These are phyloP conservation scores for Sporothrix dimorphospora DNA, from an alignment of 2,329 filamentous ascomycete genomes.

Conservation along the genomic window DNA sequence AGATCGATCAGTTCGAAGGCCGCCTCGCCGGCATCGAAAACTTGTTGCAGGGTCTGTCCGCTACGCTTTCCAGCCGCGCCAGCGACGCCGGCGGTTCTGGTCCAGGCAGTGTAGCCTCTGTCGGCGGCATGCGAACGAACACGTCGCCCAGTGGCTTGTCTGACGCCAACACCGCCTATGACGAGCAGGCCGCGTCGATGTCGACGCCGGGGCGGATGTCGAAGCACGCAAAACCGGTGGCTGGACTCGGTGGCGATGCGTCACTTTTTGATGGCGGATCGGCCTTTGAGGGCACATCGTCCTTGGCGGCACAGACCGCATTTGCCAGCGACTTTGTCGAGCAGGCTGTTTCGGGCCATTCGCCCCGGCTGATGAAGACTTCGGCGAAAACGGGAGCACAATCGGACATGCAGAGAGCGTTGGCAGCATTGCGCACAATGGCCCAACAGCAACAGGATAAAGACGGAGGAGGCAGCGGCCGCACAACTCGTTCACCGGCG, in stretches of 20 bases:
- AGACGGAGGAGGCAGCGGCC: background rate
- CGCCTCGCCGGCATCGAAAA: background rate
- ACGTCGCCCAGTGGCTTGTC: background rate
- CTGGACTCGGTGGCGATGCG: background rate
- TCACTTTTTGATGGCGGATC: background rate
- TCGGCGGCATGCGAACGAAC: background rate
- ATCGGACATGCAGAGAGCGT: slow-evolving; percentile 54
- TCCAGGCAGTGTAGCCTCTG: background rate
- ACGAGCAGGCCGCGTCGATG: background rate
- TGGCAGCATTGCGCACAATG: slow-evolving; percentile 56
- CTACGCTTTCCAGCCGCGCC: background rate
- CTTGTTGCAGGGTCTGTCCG: background rate
- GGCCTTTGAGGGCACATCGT: background rate
- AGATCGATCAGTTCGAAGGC: background rate
- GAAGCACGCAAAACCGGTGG: background rate
- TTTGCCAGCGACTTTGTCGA: slow-evolving; percentile 4
- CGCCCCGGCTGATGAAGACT: background rate
- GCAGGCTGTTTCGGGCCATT: background rate
- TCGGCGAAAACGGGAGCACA: background rate
- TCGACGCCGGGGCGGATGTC: background rate
- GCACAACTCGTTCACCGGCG: slow-evolving; percentile 46
- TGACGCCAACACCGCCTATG: background rate
- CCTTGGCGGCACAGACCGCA: background rate
- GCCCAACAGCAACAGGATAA: slow-evolving; percentile 37
- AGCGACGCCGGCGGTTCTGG: background rate